Evolutionary conservation across 225 moss, liverwort and hornwort genomes (phyloP), one percentile per base, ranked within the genome.

Genomic region (Marchantia polymorpha): DNA sequence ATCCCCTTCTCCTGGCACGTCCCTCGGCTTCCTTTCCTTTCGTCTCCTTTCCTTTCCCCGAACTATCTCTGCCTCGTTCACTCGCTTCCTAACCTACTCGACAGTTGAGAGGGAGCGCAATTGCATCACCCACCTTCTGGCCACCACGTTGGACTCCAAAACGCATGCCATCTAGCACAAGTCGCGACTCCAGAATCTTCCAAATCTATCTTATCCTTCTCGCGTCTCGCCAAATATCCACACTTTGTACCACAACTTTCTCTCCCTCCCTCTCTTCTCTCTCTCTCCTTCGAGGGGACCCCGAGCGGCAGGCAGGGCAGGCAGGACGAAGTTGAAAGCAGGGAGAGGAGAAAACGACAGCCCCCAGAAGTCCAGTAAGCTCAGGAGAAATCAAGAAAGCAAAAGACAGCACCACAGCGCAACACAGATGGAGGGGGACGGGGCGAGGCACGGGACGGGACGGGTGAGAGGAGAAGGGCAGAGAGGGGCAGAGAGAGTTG

Each of bases 161-260:
- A 50, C 73, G 52, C 25, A 73, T 26, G 73, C 52, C 52, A 72
- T 73, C 52, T 73, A 8, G 26, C 25, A 73, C 73, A 23, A 49
- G 69, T 53, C 52, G 52, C 23, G 15, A 26, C 23, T 10, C 52
- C 73, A 73, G 73, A 73, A 52, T 73, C 73, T 52, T 73, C 73
- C n/a, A 26, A 73, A 52, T 72, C 52, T 73, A 52, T 73, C 73
- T 73, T 68, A 68, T 68, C 73, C 73, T 73, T 73, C 12, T 52
- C 39, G 12, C 26, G 10, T 73, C 22, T 52, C 50, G 52, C 25
- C 13, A 12, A 15, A 73, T 26, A 73, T 26, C 73, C 30, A 6
- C 69, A 14, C 46, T 47, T 47, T 70, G 14, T 48, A 46, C 70
- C 48, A 70, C 12, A 46, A 70, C 14, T 20, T 22, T 25, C 25